A percentile compares a stretch with the other conserved stretches of the same genome.
These are phyloP conservation scores for Colletotrichum coccodes DNA, from an alignment of 2,329 filamentous ascomycete species.

Conservation along the genomic window DNA sequence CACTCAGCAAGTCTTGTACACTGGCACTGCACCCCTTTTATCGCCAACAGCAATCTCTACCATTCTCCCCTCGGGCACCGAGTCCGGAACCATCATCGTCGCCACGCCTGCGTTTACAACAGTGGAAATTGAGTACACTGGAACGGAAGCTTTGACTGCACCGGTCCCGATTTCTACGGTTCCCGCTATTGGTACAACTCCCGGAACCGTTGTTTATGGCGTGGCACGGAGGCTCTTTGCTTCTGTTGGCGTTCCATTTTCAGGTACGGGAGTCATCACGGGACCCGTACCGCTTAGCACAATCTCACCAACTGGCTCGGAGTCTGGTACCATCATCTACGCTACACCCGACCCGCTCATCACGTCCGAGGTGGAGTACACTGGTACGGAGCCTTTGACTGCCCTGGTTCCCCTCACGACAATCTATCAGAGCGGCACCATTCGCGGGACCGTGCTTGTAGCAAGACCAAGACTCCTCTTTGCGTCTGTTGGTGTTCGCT, in stretches of 20 bases:
- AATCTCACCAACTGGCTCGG: not conserved
- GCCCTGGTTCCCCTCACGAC: not conserved
- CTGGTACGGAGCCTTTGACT: not conserved
- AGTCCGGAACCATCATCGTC: conserved; percentile 9
- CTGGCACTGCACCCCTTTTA: too few species aligned
- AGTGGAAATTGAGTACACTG: not conserved
- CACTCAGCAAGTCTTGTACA: too few species aligned
- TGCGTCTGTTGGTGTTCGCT: not conserved
- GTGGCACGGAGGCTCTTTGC: not conserved
- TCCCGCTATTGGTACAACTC: too few species aligned
- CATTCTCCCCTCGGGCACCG: too few species aligned
- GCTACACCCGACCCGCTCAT: not conserved
- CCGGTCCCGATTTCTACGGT: not conserved
- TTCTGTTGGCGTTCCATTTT: not conserved
- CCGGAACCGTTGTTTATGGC: conserved; percentile 10
- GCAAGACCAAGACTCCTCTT: not conserved
- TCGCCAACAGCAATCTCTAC: too few species aligned
- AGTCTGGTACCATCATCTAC: not conserved
- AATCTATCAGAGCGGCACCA: conserved; percentile 7
- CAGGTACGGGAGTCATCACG: conserved; percentile 12
- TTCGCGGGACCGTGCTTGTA: conserved; percentile 17
- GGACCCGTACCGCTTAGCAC: conserved; percentile 1
- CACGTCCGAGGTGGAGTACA: not conserved
- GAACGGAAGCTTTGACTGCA: not conserved
- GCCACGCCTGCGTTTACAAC: not conserved